phyloP scores from a whole-genome alignment of 2,329 filamentous ascomycete genomes.

The Aspergillus sp. region DNA sequence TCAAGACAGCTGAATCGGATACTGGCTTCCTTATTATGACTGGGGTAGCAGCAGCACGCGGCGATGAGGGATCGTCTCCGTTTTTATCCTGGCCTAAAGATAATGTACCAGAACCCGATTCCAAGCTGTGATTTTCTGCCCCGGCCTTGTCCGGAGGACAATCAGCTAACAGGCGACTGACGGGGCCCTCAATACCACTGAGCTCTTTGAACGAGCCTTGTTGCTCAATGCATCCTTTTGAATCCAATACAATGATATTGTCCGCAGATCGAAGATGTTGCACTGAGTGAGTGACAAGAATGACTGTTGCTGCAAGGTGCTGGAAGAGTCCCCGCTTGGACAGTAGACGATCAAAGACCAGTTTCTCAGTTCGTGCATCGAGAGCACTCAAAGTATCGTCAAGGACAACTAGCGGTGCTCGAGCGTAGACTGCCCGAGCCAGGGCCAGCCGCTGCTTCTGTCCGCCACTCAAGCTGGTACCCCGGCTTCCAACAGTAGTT shows the following conservation, averaged over 20 bases:
- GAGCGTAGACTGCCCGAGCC: conserved; percentile 17
- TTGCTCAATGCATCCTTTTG: background rate
- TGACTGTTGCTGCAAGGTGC: conserved; percentile 7
- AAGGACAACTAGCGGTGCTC: conserved; percentile 10
- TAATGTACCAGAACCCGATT: background rate
- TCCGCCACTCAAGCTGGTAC: too few species aligned
- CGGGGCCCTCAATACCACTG: background rate
- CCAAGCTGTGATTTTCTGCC: too few species aligned
- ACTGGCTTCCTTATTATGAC: too few species aligned
- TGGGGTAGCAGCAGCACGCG: too few species aligned
- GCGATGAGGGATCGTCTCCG: too few species aligned
- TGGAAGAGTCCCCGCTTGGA: conserved; percentile 8
- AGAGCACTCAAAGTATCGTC: conserved; percentile 33
- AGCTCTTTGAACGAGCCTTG: background rate
- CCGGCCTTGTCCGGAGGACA: background rate
- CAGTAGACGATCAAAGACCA: conserved; percentile 5
- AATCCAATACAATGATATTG: conserved; percentile 4
- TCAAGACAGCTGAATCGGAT: too few species aligned
- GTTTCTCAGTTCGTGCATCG: conserved; percentile 4
- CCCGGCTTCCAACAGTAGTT: too few species aligned
- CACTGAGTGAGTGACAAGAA: conserved; percentile 13
- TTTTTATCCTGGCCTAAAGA: too few species aligned
- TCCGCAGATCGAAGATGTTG: conserved; percentile 1
- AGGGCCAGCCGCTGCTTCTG: conserved; percentile 5
- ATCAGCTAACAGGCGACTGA: background rate